A percentile compares a stretch with the other conserved stretches of the same genome.
Conservation (phyloP, 306 rosid species). For the Acacia acuminata region DNA sequence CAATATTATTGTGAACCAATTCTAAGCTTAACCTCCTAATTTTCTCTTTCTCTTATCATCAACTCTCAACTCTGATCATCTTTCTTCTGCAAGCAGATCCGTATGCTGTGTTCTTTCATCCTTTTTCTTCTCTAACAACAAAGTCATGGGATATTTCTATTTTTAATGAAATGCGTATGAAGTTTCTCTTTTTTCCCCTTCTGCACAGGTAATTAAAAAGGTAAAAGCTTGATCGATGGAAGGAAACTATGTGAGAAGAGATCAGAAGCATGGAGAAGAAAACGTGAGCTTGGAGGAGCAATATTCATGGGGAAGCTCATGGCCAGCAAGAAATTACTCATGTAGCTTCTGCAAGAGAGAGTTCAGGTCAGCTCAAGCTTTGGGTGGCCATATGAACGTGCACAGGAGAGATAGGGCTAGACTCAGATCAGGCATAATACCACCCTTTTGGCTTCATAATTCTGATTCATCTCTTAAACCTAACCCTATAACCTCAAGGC, state of each 20-base stretch:
- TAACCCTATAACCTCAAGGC: constrained; percentile 29
- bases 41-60: constrained; percentile 29
- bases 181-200: not conserved
- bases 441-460: constrained; percentile 36
- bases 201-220: constrained; percentile 5
- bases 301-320: constrained; percentile 46
- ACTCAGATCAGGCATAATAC: constrained; percentile 45
- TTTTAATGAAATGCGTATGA: not conserved
- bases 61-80: constrained; percentile 18
- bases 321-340: constrained; percentile 60
- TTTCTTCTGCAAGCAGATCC: constrained; percentile 33
- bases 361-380: constrained; percentile 85
- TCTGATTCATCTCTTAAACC: constrained; percentile 42
- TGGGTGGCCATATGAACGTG: constrained; percentile 93
- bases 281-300: constrained; percentile 44
- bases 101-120: not conserved
- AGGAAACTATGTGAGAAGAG: constrained; percentile 46
- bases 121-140: not conserved
- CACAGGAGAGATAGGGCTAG: constrained; percentile 90
- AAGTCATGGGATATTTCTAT: constrained; percentile 5
- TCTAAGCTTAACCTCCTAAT: constrained; percentile 17
- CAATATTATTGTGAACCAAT: constrained; percentile 23
- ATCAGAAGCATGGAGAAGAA: constrained; percentile 35
- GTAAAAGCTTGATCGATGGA: constrained; percentile 47
- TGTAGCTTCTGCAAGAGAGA: constrained; percentile 87